Conservation (phyloP, 1,139 yeast species). For the Taiozyma sp. region DNA sequence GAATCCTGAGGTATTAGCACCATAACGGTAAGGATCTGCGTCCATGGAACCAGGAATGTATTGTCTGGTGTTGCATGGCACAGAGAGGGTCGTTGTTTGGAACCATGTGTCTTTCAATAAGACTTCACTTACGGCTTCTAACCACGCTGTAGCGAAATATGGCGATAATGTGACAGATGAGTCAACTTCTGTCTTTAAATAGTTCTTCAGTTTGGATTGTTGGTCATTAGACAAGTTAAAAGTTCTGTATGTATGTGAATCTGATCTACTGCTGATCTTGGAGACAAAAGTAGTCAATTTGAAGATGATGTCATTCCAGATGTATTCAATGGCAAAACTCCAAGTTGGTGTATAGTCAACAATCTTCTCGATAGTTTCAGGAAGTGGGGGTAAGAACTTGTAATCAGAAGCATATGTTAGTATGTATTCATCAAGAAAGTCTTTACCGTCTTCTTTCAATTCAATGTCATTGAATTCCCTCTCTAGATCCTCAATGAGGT, state of each 20-base stretch:
- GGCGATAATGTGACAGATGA: conserved; percentile 12
- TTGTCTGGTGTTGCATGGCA: conserved; percentile 17
- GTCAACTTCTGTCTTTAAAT: neutral
- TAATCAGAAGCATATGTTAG: conserved; percentile 9
- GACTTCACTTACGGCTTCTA: conserved; percentile 11
- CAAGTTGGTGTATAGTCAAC: conserved; percentile 12
- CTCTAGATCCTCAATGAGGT: conserved; percentile 11
- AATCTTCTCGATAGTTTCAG: conserved; percentile 12
- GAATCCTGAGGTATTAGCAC: conserved; percentile 14
- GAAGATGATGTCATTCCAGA: conserved; percentile 6
- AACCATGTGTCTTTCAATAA: conserved; percentile 3
- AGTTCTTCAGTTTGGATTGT: conserved; percentile 1
- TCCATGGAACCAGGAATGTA: conserved; percentile 8
- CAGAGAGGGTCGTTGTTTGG: conserved; percentile 11
- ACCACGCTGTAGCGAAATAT: conserved; percentile 14
- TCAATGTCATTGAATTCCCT: conserved; percentile 3
- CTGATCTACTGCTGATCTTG: conserved; percentile 2
- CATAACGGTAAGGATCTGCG: conserved; percentile 11
- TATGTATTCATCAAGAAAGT: neutral
- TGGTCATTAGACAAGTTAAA: conserved; percentile 7
- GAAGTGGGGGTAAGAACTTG: conserved; percentile 6
- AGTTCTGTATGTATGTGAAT: conserved; percentile 8
- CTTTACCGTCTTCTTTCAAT: neutral
- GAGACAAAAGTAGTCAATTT: conserved; percentile 1
- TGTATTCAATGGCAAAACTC: conserved; percentile 8